Evolutionary conservation across 768 basidiomycete genomes (phyloP).

Genomic region (Lepiota venenata): DNA sequence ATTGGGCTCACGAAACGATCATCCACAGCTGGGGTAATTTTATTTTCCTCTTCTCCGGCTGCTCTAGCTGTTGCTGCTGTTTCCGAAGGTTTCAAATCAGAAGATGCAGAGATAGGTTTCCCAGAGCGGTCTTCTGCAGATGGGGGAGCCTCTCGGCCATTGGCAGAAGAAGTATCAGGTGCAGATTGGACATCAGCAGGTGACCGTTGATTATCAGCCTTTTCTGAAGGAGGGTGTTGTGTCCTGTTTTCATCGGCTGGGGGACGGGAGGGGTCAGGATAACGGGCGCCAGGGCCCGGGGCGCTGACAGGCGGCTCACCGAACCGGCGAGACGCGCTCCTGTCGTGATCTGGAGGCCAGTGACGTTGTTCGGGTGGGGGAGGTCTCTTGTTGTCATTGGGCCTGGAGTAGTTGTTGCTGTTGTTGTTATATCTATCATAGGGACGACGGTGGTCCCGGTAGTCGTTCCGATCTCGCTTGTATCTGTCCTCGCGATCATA

Average conservation of each 20-base stretch:
- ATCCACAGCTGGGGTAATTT: not conserved
- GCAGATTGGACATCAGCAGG: not conserved
- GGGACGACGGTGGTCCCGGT: slow-evolving; percentile 11
- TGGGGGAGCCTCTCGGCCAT: not conserved
- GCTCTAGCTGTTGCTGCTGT: not conserved
- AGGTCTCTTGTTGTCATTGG: slow-evolving; percentile 7
- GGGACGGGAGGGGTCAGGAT: slow-evolving; percentile 1
- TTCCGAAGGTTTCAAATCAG: not conserved
- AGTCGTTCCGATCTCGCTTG: slow-evolving; percentile 13
- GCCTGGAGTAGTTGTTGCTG: not conserved
- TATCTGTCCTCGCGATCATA: slow-evolving; percentile 13
- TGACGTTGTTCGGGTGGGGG: slow-evolving; percentile 7
- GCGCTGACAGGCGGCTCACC: not conserved
- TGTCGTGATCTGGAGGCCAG: slow-evolving; percentile 2
- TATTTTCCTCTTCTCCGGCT: no score
- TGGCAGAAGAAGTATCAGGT: not conserved
- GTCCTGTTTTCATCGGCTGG: not conserved
- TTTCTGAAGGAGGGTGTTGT: not conserved
- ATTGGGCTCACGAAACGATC: not conserved
- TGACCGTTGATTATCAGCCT: not conserved
- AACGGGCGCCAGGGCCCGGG: not conserved
- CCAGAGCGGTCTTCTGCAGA: not conserved
- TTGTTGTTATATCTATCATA: slow-evolving; percentile 10
- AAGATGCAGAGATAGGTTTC: not conserved
- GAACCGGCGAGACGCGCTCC: slow-evolving; percentile 5